Evolutionary conservation across 225 moss, liverwort and hornwort genomes (phyloP), one percentile per base, ranked within the genome.

Genomic region (Ulota crispa): DNA sequence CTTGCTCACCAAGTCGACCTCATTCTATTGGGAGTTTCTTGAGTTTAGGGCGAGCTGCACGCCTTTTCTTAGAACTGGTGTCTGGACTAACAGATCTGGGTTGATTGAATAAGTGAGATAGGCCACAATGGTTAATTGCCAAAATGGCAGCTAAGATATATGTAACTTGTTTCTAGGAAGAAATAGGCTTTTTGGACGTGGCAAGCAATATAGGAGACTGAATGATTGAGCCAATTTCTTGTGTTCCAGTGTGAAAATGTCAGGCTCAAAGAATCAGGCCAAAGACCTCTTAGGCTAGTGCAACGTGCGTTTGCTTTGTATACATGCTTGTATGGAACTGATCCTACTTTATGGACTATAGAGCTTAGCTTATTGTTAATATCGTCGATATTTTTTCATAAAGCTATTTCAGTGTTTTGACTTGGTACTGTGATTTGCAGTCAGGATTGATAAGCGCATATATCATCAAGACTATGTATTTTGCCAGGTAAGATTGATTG

Each of bases 391-490:
- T 31, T 41, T 15, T 57, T 30, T 65, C 32, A 1, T 3, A 14
- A 60, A 75, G 57, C 4, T 16, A 3, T 75, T 4, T 53, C 65
- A 36, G 27, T 53, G 15, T 54, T 24, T 32, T 79, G 66, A 79
- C 41, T 3, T 68, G 20, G 54, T 56, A 4, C 75, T 83, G 32
- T 79, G 59, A 64, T 45, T 54, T 87, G 76, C 83, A 90, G 92
- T 80, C 81, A 53, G 99, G 99, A 3, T 79, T 99, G 53, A 67
- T 93, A 62, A 99, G 93, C 86, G 94, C 99, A 54, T 99, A 96
- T 10, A 92, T 93, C 16, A 99, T 94, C 79, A 99, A 96, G 88
- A 96, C 90, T 1, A 60, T 99, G 82, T 93, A 94, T 81, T 99
- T 96, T 64, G 96, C 92, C 79, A 89, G 88, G 89, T 89, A 57